These are phyloP conservation scores for Przewalskia tangutica DNA, from an alignment of 257 asterid genomes.

Conservation along the genomic window DNA sequence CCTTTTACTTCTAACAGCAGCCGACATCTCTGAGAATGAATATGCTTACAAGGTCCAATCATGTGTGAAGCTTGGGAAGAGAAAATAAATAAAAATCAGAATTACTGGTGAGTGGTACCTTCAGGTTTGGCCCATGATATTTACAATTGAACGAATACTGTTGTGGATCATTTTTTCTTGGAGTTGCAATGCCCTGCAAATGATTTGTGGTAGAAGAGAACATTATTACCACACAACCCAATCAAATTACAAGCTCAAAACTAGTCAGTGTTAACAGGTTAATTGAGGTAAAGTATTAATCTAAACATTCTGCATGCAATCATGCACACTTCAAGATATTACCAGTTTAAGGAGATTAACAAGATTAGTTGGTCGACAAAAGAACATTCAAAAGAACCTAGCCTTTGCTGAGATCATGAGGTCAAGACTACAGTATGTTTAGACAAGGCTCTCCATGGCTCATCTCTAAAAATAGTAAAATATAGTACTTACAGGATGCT, in stretches of 20 bases:
- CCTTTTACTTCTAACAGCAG: background rate
- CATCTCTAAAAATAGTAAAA: background rate
- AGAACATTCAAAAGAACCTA: background rate
- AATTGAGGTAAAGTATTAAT: background rate
- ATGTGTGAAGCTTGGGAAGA: background rate
- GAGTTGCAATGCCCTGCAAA: slow-evolving; percentile 31
- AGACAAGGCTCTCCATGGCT: background rate
- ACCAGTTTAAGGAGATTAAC: background rate
- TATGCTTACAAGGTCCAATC: background rate
- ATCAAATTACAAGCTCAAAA: background rate
- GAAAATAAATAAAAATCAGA: background rate
- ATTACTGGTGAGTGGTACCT: slow-evolving; percentile 28
- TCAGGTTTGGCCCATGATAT: slow-evolving; percentile 22
- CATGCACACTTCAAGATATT: background rate
- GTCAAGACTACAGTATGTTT: background rate
- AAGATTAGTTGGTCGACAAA: background rate
- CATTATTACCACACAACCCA: background rate
- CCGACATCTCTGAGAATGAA: background rate
- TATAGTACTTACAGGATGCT: slow-evolving; percentile 32
- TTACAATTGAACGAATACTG: slow-evolving; percentile 15
- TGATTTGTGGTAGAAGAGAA: slow-evolving; percentile 1
- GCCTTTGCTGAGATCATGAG: background rate
- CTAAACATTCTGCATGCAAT: background rate
- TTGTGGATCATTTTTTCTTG: slow-evolving; percentile 18
- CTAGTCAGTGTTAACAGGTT: background rate